Evolutionary conservation across 2,329 filamentous ascomycete genomes (phyloP).

Genomic region (Sporothrix variecibatus): DNA sequence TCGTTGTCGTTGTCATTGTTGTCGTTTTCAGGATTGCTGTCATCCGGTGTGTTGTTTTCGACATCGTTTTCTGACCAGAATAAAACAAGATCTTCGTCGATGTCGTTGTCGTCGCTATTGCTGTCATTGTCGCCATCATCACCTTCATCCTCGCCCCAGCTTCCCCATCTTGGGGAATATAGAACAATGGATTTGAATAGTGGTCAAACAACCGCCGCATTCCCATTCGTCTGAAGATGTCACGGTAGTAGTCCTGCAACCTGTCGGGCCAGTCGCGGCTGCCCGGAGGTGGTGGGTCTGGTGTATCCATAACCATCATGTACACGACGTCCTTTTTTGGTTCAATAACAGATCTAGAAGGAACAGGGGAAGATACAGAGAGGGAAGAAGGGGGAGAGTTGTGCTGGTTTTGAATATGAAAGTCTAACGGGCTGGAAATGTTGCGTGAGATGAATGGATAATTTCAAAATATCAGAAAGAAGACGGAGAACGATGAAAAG

Average conservation of each 20-base stretch:
- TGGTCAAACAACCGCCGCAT: not conserved
- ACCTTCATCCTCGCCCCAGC: not conserved
- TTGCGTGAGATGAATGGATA: too few relatives aligned
- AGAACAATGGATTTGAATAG: not conserved
- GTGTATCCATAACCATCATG: too few relatives aligned
- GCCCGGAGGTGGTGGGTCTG: too few relatives aligned
- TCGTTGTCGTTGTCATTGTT: not conserved
- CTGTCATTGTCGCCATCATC: not conserved
- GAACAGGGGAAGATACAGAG: too few relatives aligned
- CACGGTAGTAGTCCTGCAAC: not conserved
- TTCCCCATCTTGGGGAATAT: not conserved
- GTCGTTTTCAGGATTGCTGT: not conserved
- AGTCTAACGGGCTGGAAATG: too few relatives aligned
- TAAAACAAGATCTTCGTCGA: not conserved
- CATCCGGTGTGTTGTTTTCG: not conserved
- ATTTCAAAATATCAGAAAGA: too few relatives aligned
- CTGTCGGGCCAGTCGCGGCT: not conserved
- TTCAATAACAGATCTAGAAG: too few relatives aligned
- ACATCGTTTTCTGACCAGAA: not conserved
- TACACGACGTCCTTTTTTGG: not conserved
- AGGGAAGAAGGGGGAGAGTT: too few relatives aligned
- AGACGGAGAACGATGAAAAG: too few relatives aligned
- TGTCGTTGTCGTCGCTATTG: not conserved
- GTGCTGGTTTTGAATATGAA: too few relatives aligned
- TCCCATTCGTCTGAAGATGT: not conserved